A percentile compares a stretch with the other conserved stretches of the same genome.
Conservation (phyloP, 1,284 basidiomycete species). For the Moesziomyces parantarcticus region DNA sequence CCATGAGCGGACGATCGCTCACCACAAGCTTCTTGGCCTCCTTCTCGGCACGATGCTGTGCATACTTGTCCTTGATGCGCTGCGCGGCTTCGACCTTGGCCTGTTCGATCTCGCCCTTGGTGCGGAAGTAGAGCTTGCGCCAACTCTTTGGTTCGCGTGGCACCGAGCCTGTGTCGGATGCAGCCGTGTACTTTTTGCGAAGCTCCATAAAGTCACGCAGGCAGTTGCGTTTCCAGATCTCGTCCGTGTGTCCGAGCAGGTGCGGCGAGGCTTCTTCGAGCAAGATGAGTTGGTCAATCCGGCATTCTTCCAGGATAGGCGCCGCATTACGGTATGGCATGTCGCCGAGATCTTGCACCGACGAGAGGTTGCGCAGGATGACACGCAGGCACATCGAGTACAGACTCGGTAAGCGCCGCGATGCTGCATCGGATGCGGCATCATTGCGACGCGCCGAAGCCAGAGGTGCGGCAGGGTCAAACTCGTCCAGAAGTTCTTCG, state of each 20-base stretch:
- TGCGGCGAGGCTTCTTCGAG: slow-evolving; percentile 60
- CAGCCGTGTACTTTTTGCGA: slow-evolving; percentile 47
- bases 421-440: no score
- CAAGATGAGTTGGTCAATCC: slow-evolving; percentile 56
- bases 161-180: no score
- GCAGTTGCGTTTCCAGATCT: slow-evolving; percentile 60
- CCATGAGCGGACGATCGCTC: slow-evolving; percentile 39
- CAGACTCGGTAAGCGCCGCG: slow-evolving; percentile 3
- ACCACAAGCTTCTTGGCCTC: slow-evolving; percentile 56
- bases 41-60: slow-evolving; percentile 55
- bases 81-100: slow-evolving; percentile 49
- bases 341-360: slow-evolving; percentile 60
- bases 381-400: slow-evolving; percentile 50
- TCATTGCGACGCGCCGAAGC: background rate
- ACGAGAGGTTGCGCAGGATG: slow-evolving; percentile 52
- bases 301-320: slow-evolving; percentile 58
- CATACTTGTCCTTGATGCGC: slow-evolving; percentile 58
- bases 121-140: slow-evolving; percentile 49
- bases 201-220: slow-evolving; percentile 59
- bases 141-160: slow-evolving; percentile 42
- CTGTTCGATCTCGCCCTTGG: slow-evolving; percentile 51
- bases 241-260: slow-evolving; percentile 44
- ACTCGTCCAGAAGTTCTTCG: slow-evolving; percentile 25
- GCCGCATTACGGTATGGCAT: slow-evolving; percentile 59
- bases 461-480: slow-evolving; percentile 32